A percentile compares a stretch with the other conserved stretches of the same genome.
These are phyloP conservation scores for Medicago ruthenica DNA, from an alignment of 306 rosid species.

Conservation along the genomic window DNA sequence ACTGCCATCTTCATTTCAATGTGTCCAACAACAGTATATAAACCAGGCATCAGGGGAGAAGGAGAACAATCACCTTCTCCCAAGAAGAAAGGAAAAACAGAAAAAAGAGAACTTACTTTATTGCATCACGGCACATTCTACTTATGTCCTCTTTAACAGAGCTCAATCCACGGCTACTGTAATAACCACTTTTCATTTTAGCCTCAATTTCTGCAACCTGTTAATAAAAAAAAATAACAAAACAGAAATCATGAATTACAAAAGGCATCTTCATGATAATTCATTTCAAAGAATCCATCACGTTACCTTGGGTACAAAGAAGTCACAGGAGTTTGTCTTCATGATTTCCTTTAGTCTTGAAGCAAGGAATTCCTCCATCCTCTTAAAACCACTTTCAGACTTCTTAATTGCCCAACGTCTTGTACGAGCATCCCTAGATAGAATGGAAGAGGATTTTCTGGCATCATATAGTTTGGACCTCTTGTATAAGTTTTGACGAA, in stretches of 20 bases:
- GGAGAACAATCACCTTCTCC: slow-evolving; percentile 1
- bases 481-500: slow-evolving; percentile 87
- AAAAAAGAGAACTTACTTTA: slow-evolving; percentile 66
- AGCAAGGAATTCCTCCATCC: slow-evolving; percentile 92
- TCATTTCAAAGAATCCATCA: slow-evolving; percentile 12
- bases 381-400: slow-evolving; percentile 90
- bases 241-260: slow-evolving; percentile 25
- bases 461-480: slow-evolving; percentile 97
- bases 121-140: slow-evolving; percentile 97
- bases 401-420: slow-evolving; percentile 96
- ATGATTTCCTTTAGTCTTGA: slow-evolving; percentile 86
- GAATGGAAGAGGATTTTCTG: slow-evolving; percentile 91
- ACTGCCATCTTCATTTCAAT: slow-evolving; percentile 21
- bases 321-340: slow-evolving; percentile 83
- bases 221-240: slow-evolving; percentile 35
- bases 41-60: slow-evolving; percentile 23
- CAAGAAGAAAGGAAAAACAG: slow-evolving; percentile 17
- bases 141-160: slow-evolving; percentile 91
- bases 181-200: slow-evolving; percentile 81
- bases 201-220: slow-evolving; percentile 97
- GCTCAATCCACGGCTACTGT: slow-evolving; percentile 83
- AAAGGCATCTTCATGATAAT: slow-evolving; percentile 17
- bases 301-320: slow-evolving; percentile 89
- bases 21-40: slow-evolving; percentile 20
- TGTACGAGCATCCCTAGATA: slow-evolving; percentile 98